Base-by-base conservation (phyloP, 768 basidiomycete species). In the Glaciozyma antarctica region DNA sequence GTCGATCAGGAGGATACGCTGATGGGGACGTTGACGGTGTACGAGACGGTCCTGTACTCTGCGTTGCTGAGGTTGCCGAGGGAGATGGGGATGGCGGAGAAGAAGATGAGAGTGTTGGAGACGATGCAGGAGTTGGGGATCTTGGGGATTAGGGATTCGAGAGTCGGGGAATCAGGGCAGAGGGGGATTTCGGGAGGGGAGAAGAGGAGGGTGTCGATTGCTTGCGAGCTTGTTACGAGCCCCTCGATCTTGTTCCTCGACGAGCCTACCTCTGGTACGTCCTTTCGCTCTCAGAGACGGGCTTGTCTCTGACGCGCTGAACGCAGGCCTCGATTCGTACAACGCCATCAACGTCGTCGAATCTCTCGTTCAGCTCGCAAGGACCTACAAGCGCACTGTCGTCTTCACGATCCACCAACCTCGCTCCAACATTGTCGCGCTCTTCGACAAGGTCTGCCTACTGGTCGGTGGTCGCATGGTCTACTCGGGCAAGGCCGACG, bases 321-420 rank as follows among this genome's bases (percentile, higher is more conserved):
- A 16, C 56, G 1, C 64, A 89, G 90, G 94, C 58, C 82, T 98
- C 52, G 94, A 99, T 73, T 85, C 94, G 0, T 98, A 85, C 78
- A 98, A 98, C 67, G 94, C 95, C 0, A 87, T 83, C 80, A 97
- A 95, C 69, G 94, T 99, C 69, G 81, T 99, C 44, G 91, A 93
- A 49, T 85, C 86, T 44, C 81, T 99, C 28, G 86, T 87, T 2
- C 85, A 87, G 21, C 82, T 98, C 28, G 90, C 93, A 6, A 80
- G 84, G 34, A 84, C 87, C 71, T 98, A 91, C 77, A 90, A 93
- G 69, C 86, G 94, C 43, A 98, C 93, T 0, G 90, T 98, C 58
- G 81, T 98, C 64, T 95, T 98, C 79, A 98, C 94, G 0, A 98
- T 99, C 63, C 95, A 99, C 73, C 95, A 98, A 76, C 95, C 94